Conservation (phyloP, 2,329 filamentous ascomycete species). For the Colletotrichum caudatum region DNA sequence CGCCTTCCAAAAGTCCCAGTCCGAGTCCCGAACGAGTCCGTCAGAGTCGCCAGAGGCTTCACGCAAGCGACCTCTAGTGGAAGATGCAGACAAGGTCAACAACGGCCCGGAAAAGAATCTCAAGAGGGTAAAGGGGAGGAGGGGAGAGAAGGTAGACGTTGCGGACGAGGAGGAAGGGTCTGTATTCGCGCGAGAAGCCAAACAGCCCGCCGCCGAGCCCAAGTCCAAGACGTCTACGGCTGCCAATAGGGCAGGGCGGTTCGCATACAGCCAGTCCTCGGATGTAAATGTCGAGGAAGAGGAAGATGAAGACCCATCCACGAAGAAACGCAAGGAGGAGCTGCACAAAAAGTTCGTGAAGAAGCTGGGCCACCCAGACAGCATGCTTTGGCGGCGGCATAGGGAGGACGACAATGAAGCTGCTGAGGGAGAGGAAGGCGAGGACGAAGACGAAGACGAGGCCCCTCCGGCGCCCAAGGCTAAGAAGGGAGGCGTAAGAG, state of each 20-base stretch:
- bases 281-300: constrained; percentile 54
- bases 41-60: constrained; percentile 47
- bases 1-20: constrained; percentile 50
- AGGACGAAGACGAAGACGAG: constrained; percentile 68
- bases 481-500: constrained; percentile 71
- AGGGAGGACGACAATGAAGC: constrained; percentile 65
- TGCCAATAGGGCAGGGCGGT: constrained; percentile 62
- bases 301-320: constrained; percentile 64
- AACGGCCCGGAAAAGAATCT: constrained; percentile 52
- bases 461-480: constrained; percentile 60
- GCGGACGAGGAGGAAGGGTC: constrained; percentile 53
- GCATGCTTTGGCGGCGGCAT: constrained; percentile 75
- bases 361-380: constrained; percentile 89
- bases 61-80: constrained; percentile 65
- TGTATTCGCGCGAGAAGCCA: constrained; percentile 48
- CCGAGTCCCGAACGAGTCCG: constrained; percentile 46
- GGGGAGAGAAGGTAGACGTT: constrained; percentile 51
- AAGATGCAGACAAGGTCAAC: constrained; percentile 60
- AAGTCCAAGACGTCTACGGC: constrained; percentile 45
- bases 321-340: constrained; percentile 71
- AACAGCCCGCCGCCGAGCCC: constrained; percentile 43
- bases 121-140: constrained; percentile 60
- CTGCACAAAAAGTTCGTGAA: constrained; percentile 89
- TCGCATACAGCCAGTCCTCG: constrained; percentile 60
- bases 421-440: constrained; percentile 65